Conservation (phyloP, 2,329 filamentous ascomycete species). For the Aureobasidium sp. region DNA sequence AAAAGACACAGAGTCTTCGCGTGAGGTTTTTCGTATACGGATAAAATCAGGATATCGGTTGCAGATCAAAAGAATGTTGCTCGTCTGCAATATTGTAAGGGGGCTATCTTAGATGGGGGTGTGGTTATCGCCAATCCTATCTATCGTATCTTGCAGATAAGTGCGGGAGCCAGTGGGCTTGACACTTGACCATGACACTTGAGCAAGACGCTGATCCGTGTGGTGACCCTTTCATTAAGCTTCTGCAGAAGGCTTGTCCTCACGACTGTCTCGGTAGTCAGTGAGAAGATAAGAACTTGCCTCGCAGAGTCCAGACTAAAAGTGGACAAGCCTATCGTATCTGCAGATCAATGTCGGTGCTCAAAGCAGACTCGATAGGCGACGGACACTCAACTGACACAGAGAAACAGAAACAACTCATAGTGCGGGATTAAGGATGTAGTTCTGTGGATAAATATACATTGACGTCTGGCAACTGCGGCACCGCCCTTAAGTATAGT, state of each 20-base stretch:
- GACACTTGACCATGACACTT: neutral
- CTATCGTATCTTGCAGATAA: neutral
- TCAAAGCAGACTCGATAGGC: neutral
- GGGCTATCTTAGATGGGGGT: neutral
- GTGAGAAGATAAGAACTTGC: neutral
- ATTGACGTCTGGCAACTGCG: neutral
- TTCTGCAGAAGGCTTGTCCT: conserved; percentile 3
- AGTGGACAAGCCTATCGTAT: neutral
- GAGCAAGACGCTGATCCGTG: neutral
- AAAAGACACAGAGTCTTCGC: neutral
- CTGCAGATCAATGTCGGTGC: neutral
- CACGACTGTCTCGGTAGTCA: neutral
- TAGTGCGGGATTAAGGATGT: neutral
- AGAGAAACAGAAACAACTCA: neutral
- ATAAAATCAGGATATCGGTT: too few species aligned
- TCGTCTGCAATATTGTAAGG: neutral
- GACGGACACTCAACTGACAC: neutral
- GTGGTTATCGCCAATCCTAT: neutral
- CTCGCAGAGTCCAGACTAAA: neutral
- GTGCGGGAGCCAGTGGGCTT: neutral
- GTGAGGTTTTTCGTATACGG: too few species aligned
- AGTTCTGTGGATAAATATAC: neutral
- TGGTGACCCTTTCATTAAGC: neutral
- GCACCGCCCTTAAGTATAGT: neutral
- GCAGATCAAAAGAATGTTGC: neutral